These are phyloP conservation scores for Ulmus americana DNA, from an alignment of 331 rosid species.

Conservation along the genomic window DNA sequence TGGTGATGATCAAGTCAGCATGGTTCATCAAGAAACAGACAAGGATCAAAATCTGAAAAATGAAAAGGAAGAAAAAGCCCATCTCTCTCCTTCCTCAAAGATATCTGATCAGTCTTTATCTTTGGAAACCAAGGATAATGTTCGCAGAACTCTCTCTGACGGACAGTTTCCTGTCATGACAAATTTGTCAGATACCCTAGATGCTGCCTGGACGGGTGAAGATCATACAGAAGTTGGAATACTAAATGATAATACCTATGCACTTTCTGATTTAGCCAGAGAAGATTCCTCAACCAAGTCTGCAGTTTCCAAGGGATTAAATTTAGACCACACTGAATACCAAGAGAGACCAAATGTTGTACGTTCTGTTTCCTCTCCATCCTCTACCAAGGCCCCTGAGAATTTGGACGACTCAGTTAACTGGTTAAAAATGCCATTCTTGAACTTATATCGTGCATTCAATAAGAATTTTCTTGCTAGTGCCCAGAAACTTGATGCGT, in stretches of 20 bases:
- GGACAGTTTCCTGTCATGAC: constrained; percentile 45
- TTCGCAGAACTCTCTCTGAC: constrained; percentile 53
- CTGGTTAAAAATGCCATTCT: constrained; percentile 68
- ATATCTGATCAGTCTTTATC: constrained; percentile 26
- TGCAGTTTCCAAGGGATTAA: constrained; percentile 23
- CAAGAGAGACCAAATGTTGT: constrained; percentile 36
- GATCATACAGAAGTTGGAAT: constrained; percentile 33
- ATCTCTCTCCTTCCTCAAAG: constrained; percentile 27
- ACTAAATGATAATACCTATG: constrained; percentile 30
- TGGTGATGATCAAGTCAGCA: constrained; percentile 30
- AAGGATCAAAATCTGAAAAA: constrained; percentile 13
- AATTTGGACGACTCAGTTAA: constrained; percentile 56
- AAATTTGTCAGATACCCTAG: constrained; percentile 75
- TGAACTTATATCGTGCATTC: constrained; percentile 59
- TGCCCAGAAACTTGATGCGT: constrained; percentile 53
- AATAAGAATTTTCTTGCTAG: constrained; percentile 52
- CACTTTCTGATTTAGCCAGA: constrained; percentile 29
- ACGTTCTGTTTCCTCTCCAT: constrained; percentile 26
- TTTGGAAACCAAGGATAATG: constrained; percentile 32
- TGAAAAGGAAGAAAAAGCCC: constrained; percentile 35
- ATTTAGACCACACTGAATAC: constrained; percentile 44
- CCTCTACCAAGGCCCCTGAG: constrained; percentile 37
- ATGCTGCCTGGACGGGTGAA: constrained; percentile 76
- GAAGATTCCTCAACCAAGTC: constrained; percentile 36
- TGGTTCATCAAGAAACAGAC: constrained; percentile 31